These are phyloP conservation scores for Nosema muscidifuracis DNA, from an alignment of 371 early-diverging fungal genomes.

Conservation along the genomic window DNA sequence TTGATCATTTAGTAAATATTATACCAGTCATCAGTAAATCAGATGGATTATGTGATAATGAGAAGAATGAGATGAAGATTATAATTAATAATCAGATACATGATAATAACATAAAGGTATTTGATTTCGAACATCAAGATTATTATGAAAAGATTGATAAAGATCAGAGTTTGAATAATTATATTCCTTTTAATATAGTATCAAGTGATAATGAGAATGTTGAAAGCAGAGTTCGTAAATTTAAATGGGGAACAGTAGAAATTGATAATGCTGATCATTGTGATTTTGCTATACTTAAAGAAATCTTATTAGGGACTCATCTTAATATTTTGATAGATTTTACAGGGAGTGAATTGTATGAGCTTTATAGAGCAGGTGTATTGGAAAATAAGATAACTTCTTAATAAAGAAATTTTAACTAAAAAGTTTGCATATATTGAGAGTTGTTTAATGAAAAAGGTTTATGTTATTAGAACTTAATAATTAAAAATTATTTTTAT, in stretches of 20 bases:
- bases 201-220: constrained; percentile 3
- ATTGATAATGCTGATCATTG: constrained; percentile 48
- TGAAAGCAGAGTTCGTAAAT: constrained; percentile 18
- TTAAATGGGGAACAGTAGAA: constrained; percentile 29
- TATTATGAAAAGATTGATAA: not conserved
- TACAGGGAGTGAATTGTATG: constrained; percentile 61
- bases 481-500: no score
- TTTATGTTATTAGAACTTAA: no score
- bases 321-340: constrained; percentile 52
- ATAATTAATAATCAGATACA: constrained; percentile 48
- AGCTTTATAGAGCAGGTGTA: constrained; percentile 56
- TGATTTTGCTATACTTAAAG: constrained; percentile 53
- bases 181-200: constrained; percentile 38
- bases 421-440: no score
- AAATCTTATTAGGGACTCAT: constrained; percentile 47
- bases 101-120: constrained; percentile 50
- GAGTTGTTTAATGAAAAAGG: no score
- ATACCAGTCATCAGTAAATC: constrained; percentile 62
- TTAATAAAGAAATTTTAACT: no score
- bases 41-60: constrained; percentile 54
- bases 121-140: constrained; percentile 51
- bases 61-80: constrained; percentile 36
- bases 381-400: constrained; percentile 30
- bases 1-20: constrained; percentile 54
- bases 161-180: constrained; percentile 23